Conservation (phyloP, 1,284 basidiomycete genomes). For the Lignosus rhinocerotis region DNA sequence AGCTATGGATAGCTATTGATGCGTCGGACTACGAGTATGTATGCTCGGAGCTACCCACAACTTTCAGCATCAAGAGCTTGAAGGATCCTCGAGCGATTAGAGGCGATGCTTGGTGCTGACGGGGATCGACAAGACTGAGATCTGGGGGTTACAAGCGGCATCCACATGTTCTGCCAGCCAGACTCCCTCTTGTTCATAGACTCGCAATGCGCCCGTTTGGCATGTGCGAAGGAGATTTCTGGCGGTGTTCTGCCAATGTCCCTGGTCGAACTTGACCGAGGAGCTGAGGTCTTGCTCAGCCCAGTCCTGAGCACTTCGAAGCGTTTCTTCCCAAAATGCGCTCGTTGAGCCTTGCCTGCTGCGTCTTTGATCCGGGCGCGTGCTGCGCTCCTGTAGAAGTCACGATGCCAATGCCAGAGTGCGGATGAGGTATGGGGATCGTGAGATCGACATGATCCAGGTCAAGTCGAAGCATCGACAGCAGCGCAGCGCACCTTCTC, state of each 20-base stretch:
- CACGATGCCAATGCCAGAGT: background rate
- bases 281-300: constrained; percentile 22
- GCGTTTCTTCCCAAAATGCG: constrained; percentile 56
- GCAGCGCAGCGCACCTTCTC: constrained; percentile 41
- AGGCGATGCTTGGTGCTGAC: background rate
- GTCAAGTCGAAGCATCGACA: background rate
- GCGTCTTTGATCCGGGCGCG: constrained; percentile 53
- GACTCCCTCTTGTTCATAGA: background rate
- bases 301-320: constrained; percentile 49
- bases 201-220: constrained; percentile 8
- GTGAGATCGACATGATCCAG: background rate
- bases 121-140: constrained; percentile 1
- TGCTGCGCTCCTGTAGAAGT: constrained; percentile 47
- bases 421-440: background rate
- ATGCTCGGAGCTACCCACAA: constrained; percentile 22
- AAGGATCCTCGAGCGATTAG: constrained; percentile 24
- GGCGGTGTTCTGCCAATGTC: background rate
- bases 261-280: background rate
- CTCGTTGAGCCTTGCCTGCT: constrained; percentile 48
- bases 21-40: background rate
- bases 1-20: constrained; percentile 29
- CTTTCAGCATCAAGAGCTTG: constrained; percentile 26
- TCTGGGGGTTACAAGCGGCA: background rate
- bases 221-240: constrained; percentile 31
- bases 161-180: background rate